phyloP scores from a whole-genome alignment of 2,329 filamentous ascomycete genomes.

The Colletotrichum musae region DNA sequence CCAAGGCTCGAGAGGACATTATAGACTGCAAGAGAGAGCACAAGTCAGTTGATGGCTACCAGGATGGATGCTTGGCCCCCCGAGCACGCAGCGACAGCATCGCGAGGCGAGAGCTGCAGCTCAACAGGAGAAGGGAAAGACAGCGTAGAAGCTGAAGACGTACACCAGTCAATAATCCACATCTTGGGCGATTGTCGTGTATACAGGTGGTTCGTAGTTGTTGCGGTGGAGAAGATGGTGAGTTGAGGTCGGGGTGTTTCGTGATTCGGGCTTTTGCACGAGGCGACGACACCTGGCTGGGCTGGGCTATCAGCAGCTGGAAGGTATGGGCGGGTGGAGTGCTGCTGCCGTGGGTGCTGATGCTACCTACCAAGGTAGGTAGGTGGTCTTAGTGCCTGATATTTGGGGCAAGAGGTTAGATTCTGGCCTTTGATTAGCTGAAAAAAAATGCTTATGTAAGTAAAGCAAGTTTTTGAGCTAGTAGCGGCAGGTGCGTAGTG shows the following conservation, averaged over 20 bases:
- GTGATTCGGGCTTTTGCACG: slow-evolving; percentile 36
- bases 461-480: too few species aligned
- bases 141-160: slow-evolving; percentile 51
- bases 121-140: slow-evolving; percentile 11
- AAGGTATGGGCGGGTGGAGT: slow-evolving; percentile 13
- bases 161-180: slow-evolving; percentile 99
- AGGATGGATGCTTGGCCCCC: slow-evolving; percentile 30
- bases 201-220: slow-evolving; percentile 35
- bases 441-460: too few species aligned
- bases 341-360: slow-evolving; percentile 28
- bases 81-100: slow-evolving; percentile 45
- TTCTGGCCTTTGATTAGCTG: too few species aligned
- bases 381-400: slow-evolving; percentile 28
- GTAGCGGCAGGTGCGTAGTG: too few species aligned
- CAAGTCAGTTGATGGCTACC: slow-evolving; percentile 47
- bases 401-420: slow-evolving; percentile 4
- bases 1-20: slow-evolving; percentile 90
- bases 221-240: slow-evolving; percentile 35
- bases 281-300: slow-evolving; percentile 17
- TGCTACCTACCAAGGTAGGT: background rate
- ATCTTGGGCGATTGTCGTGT: slow-evolving; percentile 64
- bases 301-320: slow-evolving; percentile 19
- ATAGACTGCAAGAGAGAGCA: slow-evolving; percentile 71
- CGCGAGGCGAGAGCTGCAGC: slow-evolving; percentile 21
- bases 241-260: slow-evolving; percentile 30